These are phyloP conservation scores for Epichloe aotearoae DNA, from an alignment of 2,329 filamentous ascomycete species.

Conservation along the genomic window DNA sequence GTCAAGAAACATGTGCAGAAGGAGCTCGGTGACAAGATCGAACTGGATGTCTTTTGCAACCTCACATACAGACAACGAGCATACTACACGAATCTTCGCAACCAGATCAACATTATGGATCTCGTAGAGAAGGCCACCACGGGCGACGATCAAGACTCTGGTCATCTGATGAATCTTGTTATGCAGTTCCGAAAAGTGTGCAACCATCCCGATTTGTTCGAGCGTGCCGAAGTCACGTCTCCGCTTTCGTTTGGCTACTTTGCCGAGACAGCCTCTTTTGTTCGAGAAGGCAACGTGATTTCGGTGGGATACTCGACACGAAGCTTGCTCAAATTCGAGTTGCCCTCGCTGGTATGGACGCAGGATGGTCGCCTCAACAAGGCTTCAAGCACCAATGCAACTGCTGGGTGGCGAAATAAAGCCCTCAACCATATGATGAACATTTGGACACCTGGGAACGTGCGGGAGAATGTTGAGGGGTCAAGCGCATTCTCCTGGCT, in stretches of 20 bases:
- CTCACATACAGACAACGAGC: slow-evolving; percentile 92
- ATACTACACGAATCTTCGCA: slow-evolving; percentile 82
- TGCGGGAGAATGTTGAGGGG: slow-evolving; percentile 48
- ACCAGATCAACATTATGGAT: slow-evolving; percentile 98
- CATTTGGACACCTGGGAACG: slow-evolving; percentile 73
- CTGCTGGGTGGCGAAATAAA: slow-evolving; percentile 67
- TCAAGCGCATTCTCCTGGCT: slow-evolving; percentile 75
- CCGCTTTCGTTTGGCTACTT: slow-evolving; percentile 76
- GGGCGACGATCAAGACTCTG: slow-evolving; percentile 87
- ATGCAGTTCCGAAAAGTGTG: slow-evolving; percentile 99
- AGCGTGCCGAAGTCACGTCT: slow-evolving; percentile 82
- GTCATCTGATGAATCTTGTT: slow-evolving; percentile 95
- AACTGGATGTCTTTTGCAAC: slow-evolving; percentile 90
- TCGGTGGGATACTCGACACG: slow-evolving; percentile 77
- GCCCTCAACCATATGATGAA: slow-evolving; percentile 76
- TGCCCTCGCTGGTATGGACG: slow-evolving; percentile 75
- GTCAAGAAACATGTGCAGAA: slow-evolving; percentile 99
- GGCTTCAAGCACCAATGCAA: slow-evolving; percentile 57
- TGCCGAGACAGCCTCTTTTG: slow-evolving; percentile 88
- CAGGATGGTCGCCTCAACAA: slow-evolving; percentile 64
- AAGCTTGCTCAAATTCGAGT: slow-evolving; percentile 69
- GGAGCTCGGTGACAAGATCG: slow-evolving; percentile 97
- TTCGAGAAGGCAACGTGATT: slow-evolving; percentile 73
- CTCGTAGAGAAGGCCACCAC: slow-evolving; percentile 93
- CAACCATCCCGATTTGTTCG: slow-evolving; percentile 94